Evolutionary conservation across 2,329 filamentous ascomycete genomes (phyloP).

Genomic region (Calycina herbarum): DNA sequence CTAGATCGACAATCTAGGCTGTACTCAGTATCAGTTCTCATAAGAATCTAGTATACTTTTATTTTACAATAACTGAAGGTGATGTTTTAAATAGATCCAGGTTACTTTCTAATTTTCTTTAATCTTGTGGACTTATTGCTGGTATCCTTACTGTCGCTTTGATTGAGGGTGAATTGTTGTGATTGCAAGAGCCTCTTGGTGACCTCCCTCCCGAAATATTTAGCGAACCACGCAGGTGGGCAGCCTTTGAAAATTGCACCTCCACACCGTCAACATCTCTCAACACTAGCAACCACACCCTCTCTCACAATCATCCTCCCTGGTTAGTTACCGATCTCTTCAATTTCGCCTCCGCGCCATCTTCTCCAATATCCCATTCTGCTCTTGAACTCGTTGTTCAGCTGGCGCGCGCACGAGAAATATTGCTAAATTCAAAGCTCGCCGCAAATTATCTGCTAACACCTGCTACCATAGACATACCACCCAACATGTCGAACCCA

Average conservation of each 20-base stretch:
- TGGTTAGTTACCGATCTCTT: constrained; percentile 8
- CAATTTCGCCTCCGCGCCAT: not conserved
- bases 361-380: not conserved
- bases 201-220: constrained; percentile 10
- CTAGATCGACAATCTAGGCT: no score
- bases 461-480: constrained; percentile 36
- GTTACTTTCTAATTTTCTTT: no score
- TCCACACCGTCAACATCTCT: not conserved
- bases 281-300: not conserved
- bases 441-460: constrained; percentile 29
- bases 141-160: no score
- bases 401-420: constrained; percentile 29
- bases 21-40: not conserved
- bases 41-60: not conserved
- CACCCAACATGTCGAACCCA: constrained; percentile 86
- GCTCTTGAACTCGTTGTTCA: not conserved
- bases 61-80: no score
- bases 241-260: constrained; percentile 1
- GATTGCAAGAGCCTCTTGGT: not conserved
- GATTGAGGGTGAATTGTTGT: not conserved
- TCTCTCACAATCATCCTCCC: constrained; percentile 8
- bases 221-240: not conserved
- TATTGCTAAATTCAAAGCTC: constrained; percentile 23
- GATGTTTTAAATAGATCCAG: no score
- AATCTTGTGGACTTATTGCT: no score